phyloP scores from a whole-genome alignment of 2,329 filamentous ascomycete genomes.

The Iodosphaeria phyllophila region DNA sequence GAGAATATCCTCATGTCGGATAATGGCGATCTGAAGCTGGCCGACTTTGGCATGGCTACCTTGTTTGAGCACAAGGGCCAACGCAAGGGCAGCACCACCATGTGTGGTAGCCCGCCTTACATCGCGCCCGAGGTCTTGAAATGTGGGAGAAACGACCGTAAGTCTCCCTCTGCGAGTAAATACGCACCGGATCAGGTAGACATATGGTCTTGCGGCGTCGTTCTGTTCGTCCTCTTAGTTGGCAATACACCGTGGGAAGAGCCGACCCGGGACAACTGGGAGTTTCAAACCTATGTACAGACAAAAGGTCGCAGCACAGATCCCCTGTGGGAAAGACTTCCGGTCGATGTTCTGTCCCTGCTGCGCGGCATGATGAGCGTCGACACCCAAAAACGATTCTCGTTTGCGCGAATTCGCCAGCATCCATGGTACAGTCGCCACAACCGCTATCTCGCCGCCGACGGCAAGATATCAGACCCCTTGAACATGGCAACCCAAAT shows the following conservation, averaged over 20 bases:
- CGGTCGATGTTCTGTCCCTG: constrained; percentile 56
- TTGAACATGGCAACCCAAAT: constrained; percentile 82
- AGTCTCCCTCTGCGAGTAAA: constrained; percentile 29
- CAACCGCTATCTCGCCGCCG: constrained; percentile 56
- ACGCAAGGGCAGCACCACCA: constrained; percentile 65
- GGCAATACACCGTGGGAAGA: constrained; percentile 98
- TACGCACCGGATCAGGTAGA: constrained; percentile 71
- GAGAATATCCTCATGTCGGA: constrained; percentile 86
- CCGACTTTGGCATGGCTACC: constrained; percentile 90
- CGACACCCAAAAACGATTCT: constrained; percentile 57
- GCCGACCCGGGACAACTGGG: constrained; percentile 69
- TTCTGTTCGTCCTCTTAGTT: constrained; percentile 87
- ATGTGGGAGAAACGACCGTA: constrained; percentile 28
- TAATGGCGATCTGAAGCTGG: constrained; percentile 77
- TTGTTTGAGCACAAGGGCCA: constrained; percentile 81
- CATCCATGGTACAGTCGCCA: constrained; percentile 88
- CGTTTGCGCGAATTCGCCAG: constrained; percentile 67
- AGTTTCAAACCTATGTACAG: constrained; percentile 73
- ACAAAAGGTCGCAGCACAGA: constrained; percentile 69
- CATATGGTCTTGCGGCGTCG: constrained; percentile 94
- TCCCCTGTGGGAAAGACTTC: constrained; percentile 67
- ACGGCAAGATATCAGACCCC: constrained; percentile 62
- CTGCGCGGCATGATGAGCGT: constrained; percentile 87
- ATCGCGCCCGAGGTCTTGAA: constrained; percentile 81
- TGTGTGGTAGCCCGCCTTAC: constrained; percentile 92